Percentiles rank a stretch among this genome's conserved stretches.
Conservation (phyloP, 805 yeast species). For the Zygoascus bituminiphila region DNA sequence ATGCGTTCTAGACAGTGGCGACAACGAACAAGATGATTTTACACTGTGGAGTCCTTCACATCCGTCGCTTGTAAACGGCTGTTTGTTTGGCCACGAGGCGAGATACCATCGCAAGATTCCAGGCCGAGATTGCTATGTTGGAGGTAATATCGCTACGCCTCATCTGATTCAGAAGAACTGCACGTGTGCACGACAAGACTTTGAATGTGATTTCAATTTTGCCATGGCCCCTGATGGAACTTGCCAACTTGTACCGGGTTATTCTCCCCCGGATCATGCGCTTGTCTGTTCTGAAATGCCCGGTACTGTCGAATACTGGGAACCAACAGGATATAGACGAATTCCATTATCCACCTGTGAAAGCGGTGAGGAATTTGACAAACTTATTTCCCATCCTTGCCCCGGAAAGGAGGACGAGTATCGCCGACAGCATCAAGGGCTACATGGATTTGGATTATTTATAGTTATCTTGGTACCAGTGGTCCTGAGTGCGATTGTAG, state of each 20-base stretch:
- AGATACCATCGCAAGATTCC: conserved; percentile 50
- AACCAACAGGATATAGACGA: conserved; percentile 87
- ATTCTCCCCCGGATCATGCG: conserved; percentile 54
- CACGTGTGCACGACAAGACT: conserved; percentile 77
- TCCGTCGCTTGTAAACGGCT: conserved; percentile 37
- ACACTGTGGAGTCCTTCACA: conserved; percentile 56
- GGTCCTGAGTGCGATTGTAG: conserved; percentile 40
- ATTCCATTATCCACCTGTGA: conserved; percentile 79
- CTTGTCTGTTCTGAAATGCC: conserved; percentile 48
- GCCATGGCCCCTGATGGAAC: conserved; percentile 66
- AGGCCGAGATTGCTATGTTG: conserved; percentile 54
- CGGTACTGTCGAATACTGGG: conserved; percentile 60
- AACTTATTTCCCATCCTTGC: conserved; percentile 60
- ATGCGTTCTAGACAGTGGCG: conserved; percentile 43
- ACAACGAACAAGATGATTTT: conserved; percentile 46
- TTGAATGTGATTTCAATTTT: conserved; percentile 89
- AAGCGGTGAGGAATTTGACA: conserved; percentile 69
- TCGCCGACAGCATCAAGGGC: conserved; percentile 39
- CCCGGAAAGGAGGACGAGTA: conserved; percentile 78
- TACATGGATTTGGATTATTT: conserved; percentile 47
- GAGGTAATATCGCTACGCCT: conserved; percentile 52
- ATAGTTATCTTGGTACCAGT: conserved; percentile 52
- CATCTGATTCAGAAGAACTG: conserved; percentile 57
- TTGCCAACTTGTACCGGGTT: conserved; percentile 75
- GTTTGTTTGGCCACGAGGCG: conserved; percentile 66